Base-by-base conservation (phyloP, 2,329 filamentous ascomycete species). In the Fusarium sp. region DNA sequence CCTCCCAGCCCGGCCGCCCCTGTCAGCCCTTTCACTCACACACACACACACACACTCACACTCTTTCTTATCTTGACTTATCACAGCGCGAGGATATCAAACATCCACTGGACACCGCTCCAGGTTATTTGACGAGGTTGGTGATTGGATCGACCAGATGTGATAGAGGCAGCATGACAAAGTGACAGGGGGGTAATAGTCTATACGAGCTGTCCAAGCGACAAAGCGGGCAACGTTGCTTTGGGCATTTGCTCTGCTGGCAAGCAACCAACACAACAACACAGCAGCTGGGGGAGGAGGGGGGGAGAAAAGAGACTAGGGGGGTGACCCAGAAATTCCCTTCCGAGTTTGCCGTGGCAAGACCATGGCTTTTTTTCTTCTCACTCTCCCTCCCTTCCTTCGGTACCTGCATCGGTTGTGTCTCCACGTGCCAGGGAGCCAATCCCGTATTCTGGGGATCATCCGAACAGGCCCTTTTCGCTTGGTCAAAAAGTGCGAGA, bases 341-440 rank as follows among this genome's bases (percentile, higher is more conserved):
- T 55, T 58, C 55, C 55, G 55, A 58, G 55, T 58, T 70, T 66
- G 53, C 67, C 64, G 67, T 61, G 56, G 60, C 61, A 49, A 49
- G 44, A 24, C 44, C 44, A 49, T 49, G 44, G 31, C 49, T 55
- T 27, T 33, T 29, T 42, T 42, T 12, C 11, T 2, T 12, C 5
- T 33, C 31, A 4, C n/a, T 10, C n/a, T 12, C 11, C 12, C 17
- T 12, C 17, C 20, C 17, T 24, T 12, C 14, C 11, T 20, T 22
- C 29, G 29, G 51, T 35, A 59, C 35, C 56, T 59, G 56, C 35
- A 16, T 57, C 44, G 16, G 24, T 49, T 27, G 44, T 24, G 46
- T 51, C 55, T 36, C 55, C 33, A 58, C 55, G 46, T 36, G 33
- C 33, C 20, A 36, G 35, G 22, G 24, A 29, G 55, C 55, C 55